Base-by-base conservation (phyloP, 1,139 yeast species). In the Yamadazyma friedrichii region DNA sequence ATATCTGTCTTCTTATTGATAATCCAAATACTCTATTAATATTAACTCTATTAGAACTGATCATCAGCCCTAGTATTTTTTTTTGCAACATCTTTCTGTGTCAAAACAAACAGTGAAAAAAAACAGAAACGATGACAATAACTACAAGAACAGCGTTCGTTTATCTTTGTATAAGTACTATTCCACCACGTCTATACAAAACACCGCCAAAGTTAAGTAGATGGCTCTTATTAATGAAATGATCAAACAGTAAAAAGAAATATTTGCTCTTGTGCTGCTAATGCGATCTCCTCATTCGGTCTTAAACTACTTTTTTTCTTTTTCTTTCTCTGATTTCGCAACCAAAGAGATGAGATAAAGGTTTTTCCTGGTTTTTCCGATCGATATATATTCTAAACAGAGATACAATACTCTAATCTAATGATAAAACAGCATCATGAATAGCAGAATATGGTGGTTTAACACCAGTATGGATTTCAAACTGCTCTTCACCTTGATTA, bases 401-500 rank as follows among this genome's bases (percentile, higher is more conserved):
- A 17, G 27, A 35, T 35, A 10, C 13, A 29, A 13, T 3, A 9
- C 13, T 30, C 22, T 48, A 43, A 43, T 49, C 54, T 37, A 42
- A 27, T 1, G 50, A 40, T 27, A 51, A 61, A 15, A 84, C 91
- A 20, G 88, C 88, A 27, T 75, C 70, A 52, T 75, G 80, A 38
- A 84, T 73, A 12, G 73, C 75, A 29, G 67, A 62, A 61, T 80
- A 82, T 20, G 88, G 88, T 4, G 89, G 83, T 29, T 55, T 66
- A 43, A 74, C 64, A 0, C 91, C 89, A 15, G 93, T 87, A 82
- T 94, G 91, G 44, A 80, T 64, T 49, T 76, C 68, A 59, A 91
- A 89, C 64, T 93, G 98, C 46, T 79, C 88, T 38, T 87, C 82
- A 41, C 98, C 98, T 64, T 93, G 98, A 63, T 86, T 82, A 16